Base-by-base conservation (phyloP, 257 asterid species). In the Solanum arcanum region DNA sequence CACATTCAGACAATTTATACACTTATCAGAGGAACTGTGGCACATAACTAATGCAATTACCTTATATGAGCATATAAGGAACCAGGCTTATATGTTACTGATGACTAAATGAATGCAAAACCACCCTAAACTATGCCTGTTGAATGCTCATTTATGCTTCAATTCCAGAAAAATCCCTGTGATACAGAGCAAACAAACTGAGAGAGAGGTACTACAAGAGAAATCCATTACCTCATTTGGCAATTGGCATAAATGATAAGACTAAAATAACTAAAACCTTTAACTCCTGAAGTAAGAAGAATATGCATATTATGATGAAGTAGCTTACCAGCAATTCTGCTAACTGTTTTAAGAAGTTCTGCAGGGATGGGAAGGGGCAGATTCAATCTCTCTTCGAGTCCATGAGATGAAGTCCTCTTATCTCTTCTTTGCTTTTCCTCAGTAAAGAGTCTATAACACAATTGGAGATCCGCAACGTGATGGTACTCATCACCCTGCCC, bases 391-490 rank as follows among this genome's bases (percentile, higher is more conserved):
- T 87, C 84, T 88, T 87, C 84, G 23, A 88, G 62, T 90, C 90
- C 89, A 75, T 85, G 86, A 88, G 88, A 87, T 39, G 49, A 84
- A 82, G 42, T 86, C 87, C 87, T 87, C 89, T 91, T 88, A 86
- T 89, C 88, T 86, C 29, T 80, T 81, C 73, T 46, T 33, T 83
- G 89, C 44, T 90, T 84, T 89, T 75, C 86, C 69, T 56, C 77
- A 59, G 72, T 80, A 66, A 25, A 83, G 85, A 85, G 86, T 91
- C 87, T 88, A 85, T 23, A 47, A 85, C 70, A 44, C 29, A 66
- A 89, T 12, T 85, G 88, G 37, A 52, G 62, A 86, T 88, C 86
- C 9, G 25, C 21, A 39, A 21, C 25, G 6, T 62, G 74, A 77
- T 77, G 83, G 37, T 42, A 77, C 37, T 77, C 60, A n/a, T n/a